phyloP scores from a whole-genome alignment of 2,329 filamentous ascomycete genomes.

The Bisporella sp. region DNA sequence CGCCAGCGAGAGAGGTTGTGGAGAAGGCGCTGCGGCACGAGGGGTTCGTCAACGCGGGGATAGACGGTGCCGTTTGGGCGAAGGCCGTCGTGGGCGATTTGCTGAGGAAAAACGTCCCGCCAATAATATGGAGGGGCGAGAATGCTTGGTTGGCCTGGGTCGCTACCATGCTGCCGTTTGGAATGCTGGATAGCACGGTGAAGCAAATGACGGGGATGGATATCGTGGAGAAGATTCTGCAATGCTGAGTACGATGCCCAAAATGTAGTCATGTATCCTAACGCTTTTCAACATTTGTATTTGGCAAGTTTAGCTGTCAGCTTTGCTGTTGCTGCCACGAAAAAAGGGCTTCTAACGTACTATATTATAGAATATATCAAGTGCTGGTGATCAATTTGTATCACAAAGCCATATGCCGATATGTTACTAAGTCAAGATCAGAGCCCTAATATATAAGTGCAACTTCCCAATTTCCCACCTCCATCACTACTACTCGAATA shows the following conservation, averaged over 20 bases:
- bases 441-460: no score
- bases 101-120: slow-evolving; percentile 7
- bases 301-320: no score
- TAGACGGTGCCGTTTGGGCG: slow-evolving; percentile 12
- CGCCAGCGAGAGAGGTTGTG: slow-evolving; percentile 6
- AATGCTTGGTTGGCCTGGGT: slow-evolving; percentile 4
- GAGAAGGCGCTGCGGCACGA: slow-evolving; percentile 8
- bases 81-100: slow-evolving; percentile 9
- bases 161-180: slow-evolving; percentile 2
- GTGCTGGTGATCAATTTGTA: no score
- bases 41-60: slow-evolving; percentile 1
- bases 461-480: no score
- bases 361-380: no score
- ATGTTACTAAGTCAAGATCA: no score
- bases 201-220: slow-evolving; percentile 4
- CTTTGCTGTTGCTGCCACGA: no score
- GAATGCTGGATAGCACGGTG: slow-evolving; percentile 1
- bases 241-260: neutral
- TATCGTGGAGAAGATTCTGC: slow-evolving; percentile 2
- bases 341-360: no score
- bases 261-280: no score
- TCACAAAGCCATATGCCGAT: no score
- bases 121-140: slow-evolving; percentile 11
- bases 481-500: no score
- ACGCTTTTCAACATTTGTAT: no score